Conservation (phyloP, 805 yeast genomes). For the Tetrapisispora phaffii region DNA sequence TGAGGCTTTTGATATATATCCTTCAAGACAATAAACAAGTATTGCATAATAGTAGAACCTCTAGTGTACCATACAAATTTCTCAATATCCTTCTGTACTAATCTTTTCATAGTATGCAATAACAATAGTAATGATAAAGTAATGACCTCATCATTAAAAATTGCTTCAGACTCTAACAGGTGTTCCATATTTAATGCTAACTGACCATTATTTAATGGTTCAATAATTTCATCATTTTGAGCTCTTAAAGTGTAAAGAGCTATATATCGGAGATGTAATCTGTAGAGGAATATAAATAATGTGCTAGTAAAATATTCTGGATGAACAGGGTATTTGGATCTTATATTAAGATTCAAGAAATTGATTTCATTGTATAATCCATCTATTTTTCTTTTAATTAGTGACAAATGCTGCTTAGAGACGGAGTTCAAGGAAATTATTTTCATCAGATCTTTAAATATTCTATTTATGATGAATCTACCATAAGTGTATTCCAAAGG, state of each 20-base stretch:
- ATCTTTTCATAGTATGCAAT: slow-evolving; percentile 18
- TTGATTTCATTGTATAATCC: slow-evolving; percentile 7
- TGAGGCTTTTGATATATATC: slow-evolving; percentile 17
- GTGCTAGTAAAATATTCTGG: slow-evolving; percentile 18
- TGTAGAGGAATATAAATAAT: slow-evolving; percentile 16
- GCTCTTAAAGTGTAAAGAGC: slow-evolving; percentile 12
- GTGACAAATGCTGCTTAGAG: slow-evolving; percentile 1
- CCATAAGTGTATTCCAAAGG: slow-evolving; percentile 19
- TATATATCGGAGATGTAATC: slow-evolving; percentile 19
- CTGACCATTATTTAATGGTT: slow-evolving; percentile 5
- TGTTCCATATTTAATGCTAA: not conserved
- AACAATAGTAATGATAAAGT: slow-evolving; percentile 16
- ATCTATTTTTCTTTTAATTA: slow-evolving; percentile 3
- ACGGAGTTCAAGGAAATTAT: slow-evolving; percentile 7
- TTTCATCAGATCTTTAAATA: slow-evolving; percentile 17
- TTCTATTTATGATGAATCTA: slow-evolving; percentile 16
- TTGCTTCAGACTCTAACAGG: slow-evolving; percentile 8
- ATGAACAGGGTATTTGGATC: slow-evolving; percentile 3
- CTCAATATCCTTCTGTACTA: slow-evolving; percentile 12
- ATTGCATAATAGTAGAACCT: slow-evolving; percentile 28
- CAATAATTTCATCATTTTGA: slow-evolving; percentile 9
- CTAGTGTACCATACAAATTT: slow-evolving; percentile 21
- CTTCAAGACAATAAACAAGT: slow-evolving; percentile 20
- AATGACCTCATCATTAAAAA: slow-evolving; percentile 13
- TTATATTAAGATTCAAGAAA: not conserved